A percentile compares a stretch with the other conserved stretches of the same genome.
phyloP scores from a whole-genome alignment of 768 basidiomycete genomes.

The Rubroboletus satanas region DNA sequence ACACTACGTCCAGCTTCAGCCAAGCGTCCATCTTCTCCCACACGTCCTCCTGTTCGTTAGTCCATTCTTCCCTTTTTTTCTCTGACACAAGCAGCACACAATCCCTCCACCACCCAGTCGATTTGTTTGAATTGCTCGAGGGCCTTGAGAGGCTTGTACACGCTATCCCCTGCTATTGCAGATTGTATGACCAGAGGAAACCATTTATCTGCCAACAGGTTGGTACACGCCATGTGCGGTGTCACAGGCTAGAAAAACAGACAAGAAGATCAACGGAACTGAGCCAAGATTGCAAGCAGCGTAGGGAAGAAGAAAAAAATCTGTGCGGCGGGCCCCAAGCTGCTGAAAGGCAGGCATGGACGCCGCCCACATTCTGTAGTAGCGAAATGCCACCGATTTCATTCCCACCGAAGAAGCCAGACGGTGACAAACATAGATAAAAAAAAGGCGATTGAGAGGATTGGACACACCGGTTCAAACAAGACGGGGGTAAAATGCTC shows the following conservation, averaged over 20 bases:
- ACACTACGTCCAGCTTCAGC: conserved; percentile 31
- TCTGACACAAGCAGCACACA: conserved; percentile 54
- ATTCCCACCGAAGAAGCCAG: background rate
- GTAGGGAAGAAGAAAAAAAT: background rate
- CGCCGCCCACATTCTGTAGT: background rate
- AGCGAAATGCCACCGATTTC: background rate
- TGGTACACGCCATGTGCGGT: conserved; percentile 72
- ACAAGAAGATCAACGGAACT: background rate
- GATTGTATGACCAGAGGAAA: conserved; percentile 66
- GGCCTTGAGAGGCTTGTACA: conserved; percentile 71
- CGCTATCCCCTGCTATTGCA: conserved; percentile 56
- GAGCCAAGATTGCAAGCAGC: background rate
- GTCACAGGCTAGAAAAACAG: conserved; percentile 41
- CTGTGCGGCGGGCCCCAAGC: background rate
- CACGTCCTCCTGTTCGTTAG: conserved; percentile 50
- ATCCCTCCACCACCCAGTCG: conserved; percentile 55
- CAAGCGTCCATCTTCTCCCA: conserved; percentile 63
- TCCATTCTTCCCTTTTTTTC: conserved; percentile 68
- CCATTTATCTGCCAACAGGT: conserved; percentile 69
- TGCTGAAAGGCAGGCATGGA: background rate
- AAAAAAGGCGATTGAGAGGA: background rate
- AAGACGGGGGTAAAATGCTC: conserved; percentile 67
- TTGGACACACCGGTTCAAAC: conserved; percentile 52
- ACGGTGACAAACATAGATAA: background rate
- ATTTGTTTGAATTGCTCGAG: conserved; percentile 55